These are phyloP conservation scores for Dryadomyces sulphureus DNA, from an alignment of 2,329 filamentous ascomycete species.

Conservation along the genomic window DNA sequence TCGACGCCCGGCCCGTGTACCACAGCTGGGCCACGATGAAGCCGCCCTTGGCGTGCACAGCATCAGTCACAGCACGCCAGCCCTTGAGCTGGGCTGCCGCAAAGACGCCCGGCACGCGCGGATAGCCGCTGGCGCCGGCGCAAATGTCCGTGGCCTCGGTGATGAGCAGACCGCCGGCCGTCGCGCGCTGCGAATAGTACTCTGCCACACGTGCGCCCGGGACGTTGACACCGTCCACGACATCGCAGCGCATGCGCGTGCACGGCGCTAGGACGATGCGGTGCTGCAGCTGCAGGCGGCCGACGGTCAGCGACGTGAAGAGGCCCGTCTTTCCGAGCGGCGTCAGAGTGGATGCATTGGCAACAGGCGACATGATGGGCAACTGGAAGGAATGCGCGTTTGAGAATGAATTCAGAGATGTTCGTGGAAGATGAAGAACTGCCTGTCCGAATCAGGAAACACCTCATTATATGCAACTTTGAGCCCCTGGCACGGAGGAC, in stretches of 20 bases:
- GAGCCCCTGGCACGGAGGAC: no score
- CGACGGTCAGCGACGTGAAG: constrained; percentile 23
- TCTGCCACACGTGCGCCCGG: constrained; percentile 18
- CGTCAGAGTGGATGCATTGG: constrained; percentile 12
- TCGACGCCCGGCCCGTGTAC: constrained; percentile 23
- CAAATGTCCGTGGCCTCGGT: constrained; percentile 31
- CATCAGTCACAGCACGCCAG: constrained; percentile 45
- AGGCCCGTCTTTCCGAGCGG: constrained; percentile 7
- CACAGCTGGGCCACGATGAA: constrained; percentile 48
- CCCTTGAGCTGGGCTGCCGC: constrained; percentile 35
- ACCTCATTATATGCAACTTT: not conserved
- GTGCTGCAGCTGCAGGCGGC: constrained; percentile 30
- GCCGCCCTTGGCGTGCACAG: constrained; percentile 45
- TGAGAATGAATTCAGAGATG: not conserved
- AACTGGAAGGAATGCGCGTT: not conserved
- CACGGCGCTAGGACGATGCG: constrained; percentile 25
- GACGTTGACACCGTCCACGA: constrained; percentile 16
- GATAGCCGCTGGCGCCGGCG: constrained; percentile 20
- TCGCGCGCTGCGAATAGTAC: constrained; percentile 30
- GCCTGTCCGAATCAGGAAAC: not conserved
- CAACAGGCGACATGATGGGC: not conserved
- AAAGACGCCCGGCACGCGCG: constrained; percentile 43
- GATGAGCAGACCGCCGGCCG: constrained; percentile 26
- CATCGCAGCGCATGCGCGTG: constrained; percentile 36
- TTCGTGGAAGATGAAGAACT: not conserved